Base-by-base conservation (phyloP, 2,329 filamentous ascomycete species). In the Tolypocladium ophioglossoides region DNA sequence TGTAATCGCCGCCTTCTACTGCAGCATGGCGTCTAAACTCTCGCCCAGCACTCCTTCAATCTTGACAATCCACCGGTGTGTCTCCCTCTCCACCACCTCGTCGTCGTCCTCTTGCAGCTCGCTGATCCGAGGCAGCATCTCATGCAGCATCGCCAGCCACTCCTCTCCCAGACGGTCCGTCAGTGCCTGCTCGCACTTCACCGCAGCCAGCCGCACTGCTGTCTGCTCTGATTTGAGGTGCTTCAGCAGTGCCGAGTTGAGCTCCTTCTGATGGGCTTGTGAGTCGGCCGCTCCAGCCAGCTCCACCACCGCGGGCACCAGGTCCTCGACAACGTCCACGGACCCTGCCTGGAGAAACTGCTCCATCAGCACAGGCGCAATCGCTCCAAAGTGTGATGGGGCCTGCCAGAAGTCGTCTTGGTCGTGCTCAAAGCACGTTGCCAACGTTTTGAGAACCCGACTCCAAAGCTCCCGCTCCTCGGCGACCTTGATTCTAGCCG, bases 31-130 rank as follows among this genome's bases (percentile, higher is more conserved):
- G 70, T 96, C 90, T 66, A 97, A 72, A 63, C 86, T 91, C 78
- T 97, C 92, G 6, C 94, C 94, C 52, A 97, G 73, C 34, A 95
- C 86, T 49, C 82, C 85, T 72, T 97, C 92, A 66, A 99, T 95
- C 71, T 85, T 84, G 66, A 86, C 81, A 62, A 97, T 94, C 92
- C 94, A 96, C 64, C 83, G 78, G 66, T 91, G 82, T 39, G 91
- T 92, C 75, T 96, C 91, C 65, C 84, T 78, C 74, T 99, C 94
- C 27, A 99, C 92, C 32, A 80, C 78, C 73, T 97, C 94, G 66
- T 97, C 91, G 61, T 97, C 94, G 68, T 99, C 94, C 67, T 99
- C 94, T 73, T 96, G 87, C 64, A 96, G 70, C 74, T 99, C 94
- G 64, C 89, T 95, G 63, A 99, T 96, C 59, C 92, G 89, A 22